Percentiles rank a stretch among this genome's conserved stretches.
Evolutionary conservation across 2,329 filamentous ascomycete species (phyloP).

Genomic region (Huntiella omanensis): DNA sequence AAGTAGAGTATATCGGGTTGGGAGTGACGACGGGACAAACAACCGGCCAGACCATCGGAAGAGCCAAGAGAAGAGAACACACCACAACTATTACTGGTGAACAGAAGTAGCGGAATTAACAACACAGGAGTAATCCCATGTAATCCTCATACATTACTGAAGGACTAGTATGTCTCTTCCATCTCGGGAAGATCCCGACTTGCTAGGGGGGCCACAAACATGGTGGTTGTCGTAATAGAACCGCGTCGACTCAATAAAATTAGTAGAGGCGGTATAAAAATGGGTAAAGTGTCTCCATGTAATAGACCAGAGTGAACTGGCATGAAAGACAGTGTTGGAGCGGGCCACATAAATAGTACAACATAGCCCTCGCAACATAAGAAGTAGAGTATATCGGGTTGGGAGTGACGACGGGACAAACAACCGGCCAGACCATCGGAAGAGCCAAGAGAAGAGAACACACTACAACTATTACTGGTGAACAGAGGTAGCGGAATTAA

Average conservation of each 20-base stretch:
- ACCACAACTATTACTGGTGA: neutral
- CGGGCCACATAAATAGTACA: neutral
- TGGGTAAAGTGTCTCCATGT: too few species aligned
- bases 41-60: neutral
- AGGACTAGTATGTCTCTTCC: slow-evolving; percentile 32
- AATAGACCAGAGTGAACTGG: too few species aligned
- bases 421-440: neutral
- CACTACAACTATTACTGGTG: too few species aligned
- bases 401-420: neutral
- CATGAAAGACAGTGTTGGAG: neutral
- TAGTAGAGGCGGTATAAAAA: too few species aligned
- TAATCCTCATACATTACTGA: slow-evolving; percentile 1
- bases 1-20: slow-evolving; percentile 8
- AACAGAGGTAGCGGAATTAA: slow-evolving; percentile 4
- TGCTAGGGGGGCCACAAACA: too few species aligned
- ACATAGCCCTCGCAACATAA: neutral
- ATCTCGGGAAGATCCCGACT: slow-evolving; percentile 21
- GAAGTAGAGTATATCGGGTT: slow-evolving; percentile 8
- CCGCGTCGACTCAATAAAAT: too few species aligned
- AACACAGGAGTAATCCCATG: neutral
- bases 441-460: neutral
- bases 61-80: neutral
- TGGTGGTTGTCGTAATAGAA: too few species aligned
- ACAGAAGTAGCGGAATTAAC: slow-evolving; percentile 2
- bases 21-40: neutral